Evolutionary conservation across 2,329 filamentous ascomycete genomes (phyloP).

Genomic region (Tolypocladium tropicale): DNA sequence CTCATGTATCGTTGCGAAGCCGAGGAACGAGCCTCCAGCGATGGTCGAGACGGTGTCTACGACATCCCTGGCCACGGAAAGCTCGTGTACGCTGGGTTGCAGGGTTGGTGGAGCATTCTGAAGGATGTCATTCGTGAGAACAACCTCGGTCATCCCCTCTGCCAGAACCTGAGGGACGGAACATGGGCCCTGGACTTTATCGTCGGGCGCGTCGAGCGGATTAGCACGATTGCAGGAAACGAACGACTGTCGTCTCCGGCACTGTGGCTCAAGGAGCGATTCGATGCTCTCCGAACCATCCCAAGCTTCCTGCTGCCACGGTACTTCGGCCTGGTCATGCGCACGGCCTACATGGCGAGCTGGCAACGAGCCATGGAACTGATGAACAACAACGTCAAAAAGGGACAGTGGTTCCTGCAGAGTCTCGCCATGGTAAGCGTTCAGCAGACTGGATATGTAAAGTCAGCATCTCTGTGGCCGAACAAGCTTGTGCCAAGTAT

Average conservation of each 20-base stretch:
- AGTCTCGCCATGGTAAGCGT: slow-evolving; percentile 83
- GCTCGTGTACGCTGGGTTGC: slow-evolving; percentile 89
- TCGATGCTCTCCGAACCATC: slow-evolving; percentile 73
- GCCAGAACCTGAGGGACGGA: slow-evolving; percentile 83
- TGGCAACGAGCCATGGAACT: slow-evolving; percentile 68
- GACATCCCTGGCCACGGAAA: slow-evolving; percentile 74
- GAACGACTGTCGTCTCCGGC: slow-evolving; percentile 54
- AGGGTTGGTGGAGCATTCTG: slow-evolving; percentile 95
- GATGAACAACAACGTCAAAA: slow-evolving; percentile 65
- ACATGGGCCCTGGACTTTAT: slow-evolving; percentile 91
- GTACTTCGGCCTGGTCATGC: slow-evolving; percentile 84
- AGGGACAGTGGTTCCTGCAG: slow-evolving; percentile 83
- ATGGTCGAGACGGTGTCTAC: slow-evolving; percentile 78
- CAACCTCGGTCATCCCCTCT: slow-evolving; percentile 84
- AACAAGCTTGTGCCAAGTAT: slow-evolving; percentile 74
- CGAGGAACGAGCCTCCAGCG: slow-evolving; percentile 72
- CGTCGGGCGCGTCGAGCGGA: slow-evolving; percentile 63
- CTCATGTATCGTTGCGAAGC: slow-evolving; percentile 84
- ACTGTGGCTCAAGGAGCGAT: slow-evolving; percentile 72
- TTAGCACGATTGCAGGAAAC: slow-evolving; percentile 53
- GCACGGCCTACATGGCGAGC: slow-evolving; percentile 78
- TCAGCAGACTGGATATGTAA: slow-evolving; percentile 81
- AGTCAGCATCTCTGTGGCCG: slow-evolving; percentile 85
- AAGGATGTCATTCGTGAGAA: slow-evolving; percentile 79
- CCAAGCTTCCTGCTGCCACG: slow-evolving; percentile 85